A percentile compares a stretch with the other conserved stretches of the same genome.
phyloP scores from a whole-genome alignment of 2,329 filamentous ascomycete genomes.

The Xylariaceae sp. region DNA sequence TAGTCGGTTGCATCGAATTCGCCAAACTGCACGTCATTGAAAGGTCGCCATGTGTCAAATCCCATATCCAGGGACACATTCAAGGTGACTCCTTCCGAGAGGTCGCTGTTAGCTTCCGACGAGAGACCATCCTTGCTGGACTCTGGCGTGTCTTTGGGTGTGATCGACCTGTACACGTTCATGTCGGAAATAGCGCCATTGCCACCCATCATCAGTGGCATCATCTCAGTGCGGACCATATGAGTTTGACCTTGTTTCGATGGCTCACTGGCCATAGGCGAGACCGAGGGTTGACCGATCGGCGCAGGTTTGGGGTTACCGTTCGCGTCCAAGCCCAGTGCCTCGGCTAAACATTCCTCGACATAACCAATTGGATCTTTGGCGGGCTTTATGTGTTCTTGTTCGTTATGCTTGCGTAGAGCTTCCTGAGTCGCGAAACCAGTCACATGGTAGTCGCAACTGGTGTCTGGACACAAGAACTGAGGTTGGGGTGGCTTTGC shows the following conservation, averaged over 20 bases:
- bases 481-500: constrained; percentile 31
- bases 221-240: constrained; percentile 34
- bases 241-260: constrained; percentile 48
- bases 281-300: constrained; percentile 23
- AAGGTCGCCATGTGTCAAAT: constrained; percentile 44
- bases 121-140: constrained; percentile 56
- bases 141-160: constrained; percentile 61
- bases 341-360: constrained; percentile 43
- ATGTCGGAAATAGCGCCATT: constrained; percentile 50
- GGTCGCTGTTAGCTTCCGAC: constrained; percentile 60
- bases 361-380: constrained; percentile 52
- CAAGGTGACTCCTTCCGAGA: constrained; percentile 49
- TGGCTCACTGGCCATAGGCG: constrained; percentile 35
- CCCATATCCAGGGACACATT: constrained; percentile 40
- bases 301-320: constrained; percentile 36
- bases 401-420: constrained; percentile 48
- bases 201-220: constrained; percentile 44
- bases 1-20: constrained; percentile 36
- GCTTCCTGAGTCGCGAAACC: constrained; percentile 53
- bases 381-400: constrained; percentile 54
- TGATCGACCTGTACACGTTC: constrained; percentile 49
- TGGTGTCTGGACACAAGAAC: constrained; percentile 48
- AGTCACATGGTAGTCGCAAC: constrained; percentile 47
- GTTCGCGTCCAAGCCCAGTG: constrained; percentile 48
- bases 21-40: constrained; percentile 38